Base-by-base conservation (phyloP, 2,329 filamentous ascomycete species). In the Verticillium nonalfalfae region DNA sequence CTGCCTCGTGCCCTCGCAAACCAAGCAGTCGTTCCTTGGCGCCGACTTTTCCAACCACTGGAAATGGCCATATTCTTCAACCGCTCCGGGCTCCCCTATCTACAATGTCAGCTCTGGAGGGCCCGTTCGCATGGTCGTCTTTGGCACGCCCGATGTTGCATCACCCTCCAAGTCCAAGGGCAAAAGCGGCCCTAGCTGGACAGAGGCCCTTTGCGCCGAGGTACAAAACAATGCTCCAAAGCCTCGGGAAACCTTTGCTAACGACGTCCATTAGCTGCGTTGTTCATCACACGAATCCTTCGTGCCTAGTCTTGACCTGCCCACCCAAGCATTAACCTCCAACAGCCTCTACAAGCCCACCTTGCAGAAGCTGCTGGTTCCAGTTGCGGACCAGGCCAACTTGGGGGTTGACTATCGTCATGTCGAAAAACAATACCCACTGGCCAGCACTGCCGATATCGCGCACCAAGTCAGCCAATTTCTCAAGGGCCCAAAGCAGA, bases 341-440 rank as follows among this genome's bases (percentile, higher is more conserved):
- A 93, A 81, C 64, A 66, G 73, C 36, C 70, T 82, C 6, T 88
- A 87, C 59, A 85, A 80, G 0, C 71, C 74, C 1, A 79, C 76
- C 2, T 66, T 81, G 9, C 68, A 76, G 13, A 69, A 71, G 21
- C 63, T 73, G 9, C 68, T 71, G 38, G 67, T 73, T 10, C 70
- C 74, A 31, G 66, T 72, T n/a, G 65, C 73, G 6, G 62, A 64
- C 1, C 60, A 73, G 1, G 68, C 21, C 45, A 50, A 70, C 4
- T 76, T 78, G 0, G 76, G 77, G 3, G 67, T 68, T 36, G 73
- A 84, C 66, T 82, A 79, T 65, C 72, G 72, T 11, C 83, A 77
- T 66, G 65, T 81, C 21, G 62, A 69, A 1, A 66, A 76, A 7
- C 72, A 77, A 34, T 83, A 81, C 59, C 77, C 80, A 11, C 70